These are phyloP conservation scores for Nemania sp. DNA, from an alignment of 2,329 filamentous ascomycete genomes.

Conservation along the genomic window DNA sequence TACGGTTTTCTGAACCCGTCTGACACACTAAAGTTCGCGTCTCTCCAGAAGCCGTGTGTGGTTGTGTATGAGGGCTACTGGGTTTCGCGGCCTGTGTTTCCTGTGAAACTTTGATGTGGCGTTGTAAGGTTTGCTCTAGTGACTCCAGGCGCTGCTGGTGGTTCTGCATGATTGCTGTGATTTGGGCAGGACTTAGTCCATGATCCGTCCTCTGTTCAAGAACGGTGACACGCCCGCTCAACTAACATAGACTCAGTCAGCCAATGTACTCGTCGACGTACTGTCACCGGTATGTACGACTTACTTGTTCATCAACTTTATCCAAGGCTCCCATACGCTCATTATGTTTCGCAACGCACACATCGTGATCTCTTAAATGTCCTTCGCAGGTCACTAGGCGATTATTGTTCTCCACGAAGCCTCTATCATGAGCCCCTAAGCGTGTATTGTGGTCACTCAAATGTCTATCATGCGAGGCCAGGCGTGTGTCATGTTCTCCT, in stretches of 20 bases:
- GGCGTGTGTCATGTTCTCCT: slow-evolving; percentile 28
- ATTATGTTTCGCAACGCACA: slow-evolving; percentile 31
- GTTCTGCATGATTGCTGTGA: slow-evolving; percentile 39
- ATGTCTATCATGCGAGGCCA: slow-evolving; percentile 31
- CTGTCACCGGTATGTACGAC: neutral
- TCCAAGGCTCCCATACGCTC: slow-evolving; percentile 32
- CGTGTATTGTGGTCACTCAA: slow-evolving; percentile 30
- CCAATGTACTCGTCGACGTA: neutral
- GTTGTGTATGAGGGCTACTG: slow-evolving; percentile 18
- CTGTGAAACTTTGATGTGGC: slow-evolving; percentile 32
- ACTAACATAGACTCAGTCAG: slow-evolving; percentile 27
- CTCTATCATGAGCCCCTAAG: slow-evolving; percentile 28
- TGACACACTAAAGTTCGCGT: slow-evolving; percentile 19
- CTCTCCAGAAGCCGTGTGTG: slow-evolving; percentile 12
- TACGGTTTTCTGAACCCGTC: slow-evolving; percentile 7
- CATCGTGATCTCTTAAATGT: slow-evolving; percentile 31
- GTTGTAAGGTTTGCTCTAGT: slow-evolving; percentile 34
- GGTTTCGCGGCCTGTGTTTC: slow-evolving; percentile 24
- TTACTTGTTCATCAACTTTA: slow-evolving; percentile 36
- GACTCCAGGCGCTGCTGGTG: slow-evolving; percentile 41
- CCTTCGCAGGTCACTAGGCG: slow-evolving; percentile 21
- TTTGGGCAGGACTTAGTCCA: slow-evolving; percentile 36
- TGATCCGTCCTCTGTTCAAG: slow-evolving; percentile 39
- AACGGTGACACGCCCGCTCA: slow-evolving; percentile 24
- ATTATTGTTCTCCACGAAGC: slow-evolving; percentile 30